These are phyloP conservation scores for Catharanthus roseus DNA, from an alignment of 257 asterid genomes.

Conservation along the genomic window DNA sequence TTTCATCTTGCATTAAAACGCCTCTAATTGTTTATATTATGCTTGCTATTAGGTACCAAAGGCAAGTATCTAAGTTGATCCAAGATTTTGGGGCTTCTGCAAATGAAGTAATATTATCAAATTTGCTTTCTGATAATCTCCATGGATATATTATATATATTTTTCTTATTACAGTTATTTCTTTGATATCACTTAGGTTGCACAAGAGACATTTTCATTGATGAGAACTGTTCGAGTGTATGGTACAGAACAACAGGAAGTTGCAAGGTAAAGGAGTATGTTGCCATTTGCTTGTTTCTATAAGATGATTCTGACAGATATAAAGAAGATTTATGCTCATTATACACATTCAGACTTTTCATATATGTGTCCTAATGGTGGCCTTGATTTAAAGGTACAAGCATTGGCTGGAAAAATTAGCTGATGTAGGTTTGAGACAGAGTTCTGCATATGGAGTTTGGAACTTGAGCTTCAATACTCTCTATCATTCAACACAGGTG, in stretches of 20 bases:
- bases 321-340: neutral
- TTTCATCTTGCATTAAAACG: neutral
- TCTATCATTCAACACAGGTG: slow-evolving; percentile 94
- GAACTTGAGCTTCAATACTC: slow-evolving; percentile 81
- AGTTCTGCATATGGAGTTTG: slow-evolving; percentile 97
- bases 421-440: slow-evolving; percentile 75
- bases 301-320: neutral
- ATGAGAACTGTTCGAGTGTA: slow-evolving; percentile 91
- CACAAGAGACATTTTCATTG: slow-evolving; percentile 91
- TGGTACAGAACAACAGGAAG: slow-evolving; percentile 86
- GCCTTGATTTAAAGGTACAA: slow-evolving; percentile 43
- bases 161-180: slow-evolving; percentile 12
- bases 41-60: slow-evolving; percentile 63
- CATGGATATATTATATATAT: neutral
- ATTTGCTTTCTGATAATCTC: slow-evolving; percentile 15
- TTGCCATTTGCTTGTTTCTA: neutral
- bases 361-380: slow-evolving; percentile 12
- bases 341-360: neutral
- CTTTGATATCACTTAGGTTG: slow-evolving; percentile 50
- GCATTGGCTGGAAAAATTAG: slow-evolving; percentile 73
- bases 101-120: slow-evolving; percentile 57
- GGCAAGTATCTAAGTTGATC: slow-evolving; percentile 77
- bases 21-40: slow-evolving; percentile 8
- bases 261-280: slow-evolving; percentile 46
- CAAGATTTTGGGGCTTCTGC: slow-evolving; percentile 94